A percentile compares a stretch with the other conserved stretches of the same genome.
These are phyloP conservation scores for Colletotrichum agaves DNA, from an alignment of 2,329 filamentous ascomycete genomes.

Conservation along the genomic window DNA sequence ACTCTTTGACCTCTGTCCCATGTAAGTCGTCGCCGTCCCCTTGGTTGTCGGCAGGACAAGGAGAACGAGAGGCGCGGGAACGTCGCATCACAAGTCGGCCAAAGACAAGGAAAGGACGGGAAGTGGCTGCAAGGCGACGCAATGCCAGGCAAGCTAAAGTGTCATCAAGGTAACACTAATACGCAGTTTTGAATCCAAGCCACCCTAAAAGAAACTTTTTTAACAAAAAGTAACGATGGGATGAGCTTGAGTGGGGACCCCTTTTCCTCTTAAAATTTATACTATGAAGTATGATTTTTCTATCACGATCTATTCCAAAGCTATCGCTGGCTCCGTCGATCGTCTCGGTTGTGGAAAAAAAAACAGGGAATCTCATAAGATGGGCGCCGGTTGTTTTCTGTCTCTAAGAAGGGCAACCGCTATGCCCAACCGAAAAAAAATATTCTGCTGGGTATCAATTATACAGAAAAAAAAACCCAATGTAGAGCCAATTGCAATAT, in stretches of 20 bases:
- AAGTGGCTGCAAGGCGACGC: conserved; percentile 29
- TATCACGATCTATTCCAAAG: background rate
- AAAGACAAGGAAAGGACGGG: conserved; percentile 18
- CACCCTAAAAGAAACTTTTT: conserved; percentile 6
- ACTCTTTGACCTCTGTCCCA: conserved; percentile 27
- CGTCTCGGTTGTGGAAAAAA: background rate
- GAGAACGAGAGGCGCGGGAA: conserved; percentile 6
- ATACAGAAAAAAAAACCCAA: conserved; percentile 29
- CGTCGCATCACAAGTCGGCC: conserved; percentile 10
- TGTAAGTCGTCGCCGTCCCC: background rate
- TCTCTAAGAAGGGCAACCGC: background rate
- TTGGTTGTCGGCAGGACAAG: background rate
- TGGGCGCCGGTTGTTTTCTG: background rate
- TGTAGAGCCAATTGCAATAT: background rate
- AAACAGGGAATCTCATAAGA: too few species aligned
- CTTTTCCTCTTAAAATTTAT: conserved; percentile 21
- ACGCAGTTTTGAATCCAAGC: conserved; percentile 4
- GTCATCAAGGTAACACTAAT: conserved; percentile 31
- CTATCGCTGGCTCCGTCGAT: background rate
- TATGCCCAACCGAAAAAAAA: background rate
- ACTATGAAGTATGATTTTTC: conserved; percentile 13
- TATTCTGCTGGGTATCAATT: conserved; percentile 35
- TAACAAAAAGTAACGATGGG: conserved; percentile 21
- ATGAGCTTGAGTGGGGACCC: conserved; percentile 12
- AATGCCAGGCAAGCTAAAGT: conserved; percentile 7